Base-by-base conservation (phyloP, 2,329 filamentous ascomycete species). In the Pyricularia grisea region DNA sequence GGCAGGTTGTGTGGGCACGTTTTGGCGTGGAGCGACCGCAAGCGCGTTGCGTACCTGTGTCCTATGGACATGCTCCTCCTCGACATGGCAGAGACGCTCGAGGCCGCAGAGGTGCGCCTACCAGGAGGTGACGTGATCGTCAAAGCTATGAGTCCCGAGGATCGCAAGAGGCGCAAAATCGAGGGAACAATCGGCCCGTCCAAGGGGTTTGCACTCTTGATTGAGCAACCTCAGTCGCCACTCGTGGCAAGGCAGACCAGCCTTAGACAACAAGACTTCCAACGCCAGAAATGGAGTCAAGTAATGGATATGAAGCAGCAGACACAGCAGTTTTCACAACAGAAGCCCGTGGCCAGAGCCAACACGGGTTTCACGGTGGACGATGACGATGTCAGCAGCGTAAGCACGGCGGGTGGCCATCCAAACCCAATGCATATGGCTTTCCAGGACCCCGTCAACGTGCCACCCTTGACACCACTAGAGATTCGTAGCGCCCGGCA, bases 61-160 rank as follows among this genome's bases (percentile, higher is more conserved):
- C 94, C 94, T 0, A 98, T 98, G 94, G 92, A 97, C 69, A 85
- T 97, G 2, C 81, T 97, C 14, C 83, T 98, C 12, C 87, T 90
- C 31, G 94, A 98, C 75, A 97, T 98, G 69, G 90, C 89, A 31
- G 87, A 91, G 71, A 93, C 90, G 0, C 81, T 97, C 0, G 87
- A 89, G 27, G 92, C 92, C 0, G 79, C 80, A 1, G 85, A 88
- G 30, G 87, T 97, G n/a, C 83, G 85, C 5, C 83, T 97, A 0
- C 93, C 93, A 0, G 90, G 88, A 0, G 87, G 85, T 0, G 79
- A 82, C 61, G 75, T 80, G 0, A 74, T 84, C 0, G 75, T 82
- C 2, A 74, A 76, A 12, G 70, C 78, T 12, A 71, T 74, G 66
- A 69, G 70, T 42, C 50, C 66, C 55, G 67, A 68, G 36, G 69